phyloP scores from a whole-genome alignment of 495 filamentous ascomycete species.

The Hyaloscypha variabilis region DNA sequence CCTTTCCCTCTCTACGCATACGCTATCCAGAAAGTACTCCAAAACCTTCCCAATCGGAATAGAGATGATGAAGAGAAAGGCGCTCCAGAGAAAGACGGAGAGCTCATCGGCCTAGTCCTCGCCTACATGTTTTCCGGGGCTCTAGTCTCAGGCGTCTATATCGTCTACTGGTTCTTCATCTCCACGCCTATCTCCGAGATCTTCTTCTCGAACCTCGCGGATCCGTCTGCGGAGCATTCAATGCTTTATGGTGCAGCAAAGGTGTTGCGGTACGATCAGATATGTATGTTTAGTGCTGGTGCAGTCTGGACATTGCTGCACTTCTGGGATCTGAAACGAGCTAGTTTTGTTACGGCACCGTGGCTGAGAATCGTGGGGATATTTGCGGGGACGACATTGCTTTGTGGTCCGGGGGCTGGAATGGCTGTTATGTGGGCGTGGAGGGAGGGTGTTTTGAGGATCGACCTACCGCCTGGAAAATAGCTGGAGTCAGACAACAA shows the following conservation, averaged over 20 bases:
- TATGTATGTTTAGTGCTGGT: constrained; percentile 26
- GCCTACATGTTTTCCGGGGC: constrained; percentile 27
- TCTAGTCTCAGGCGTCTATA: constrained; percentile 14
- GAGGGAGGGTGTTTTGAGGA: constrained; percentile 37
- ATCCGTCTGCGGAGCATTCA: constrained; percentile 8
- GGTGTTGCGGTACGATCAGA: constrained; percentile 26
- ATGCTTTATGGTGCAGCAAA: constrained; percentile 16
- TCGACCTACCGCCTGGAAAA: too few relatives aligned
- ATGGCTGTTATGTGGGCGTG: constrained; percentile 36
- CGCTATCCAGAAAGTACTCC: constrained; percentile 28
- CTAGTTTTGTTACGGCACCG: neutral
- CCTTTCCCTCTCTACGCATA: constrained; percentile 36
- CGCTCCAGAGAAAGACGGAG: constrained; percentile 26
- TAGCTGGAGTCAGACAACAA: too few relatives aligned
- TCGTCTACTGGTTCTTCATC: constrained; percentile 24
- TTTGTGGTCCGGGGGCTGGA: constrained; percentile 36
- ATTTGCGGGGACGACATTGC: constrained; percentile 23
- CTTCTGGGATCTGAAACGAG: constrained; percentile 30
- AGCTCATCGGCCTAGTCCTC: constrained; percentile 24
- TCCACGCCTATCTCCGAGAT: constrained; percentile 19
- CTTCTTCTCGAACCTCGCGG: constrained; percentile 22
- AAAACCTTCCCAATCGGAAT: constrained; percentile 12
- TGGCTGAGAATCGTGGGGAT: constrained; percentile 24
- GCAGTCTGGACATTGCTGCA: constrained; percentile 20
- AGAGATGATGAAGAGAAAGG: constrained; percentile 12